Percentiles rank a stretch among this genome's conserved stretches.
These are phyloP conservation scores for Leptographium wingfieldii DNA, from an alignment of 2,329 filamentous ascomycete genomes.

Conservation along the genomic window DNA sequence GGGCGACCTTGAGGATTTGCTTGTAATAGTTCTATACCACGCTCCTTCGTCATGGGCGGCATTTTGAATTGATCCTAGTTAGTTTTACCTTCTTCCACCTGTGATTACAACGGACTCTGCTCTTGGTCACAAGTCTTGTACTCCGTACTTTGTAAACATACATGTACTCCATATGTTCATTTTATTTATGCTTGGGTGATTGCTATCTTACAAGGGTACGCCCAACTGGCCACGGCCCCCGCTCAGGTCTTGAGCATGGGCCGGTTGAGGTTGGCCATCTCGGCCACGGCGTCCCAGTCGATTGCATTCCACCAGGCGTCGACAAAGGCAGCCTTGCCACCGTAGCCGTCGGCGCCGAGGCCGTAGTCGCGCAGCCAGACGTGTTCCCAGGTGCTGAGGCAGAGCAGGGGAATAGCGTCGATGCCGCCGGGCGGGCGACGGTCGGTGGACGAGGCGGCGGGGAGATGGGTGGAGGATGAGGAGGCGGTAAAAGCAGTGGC, in stretches of 20 bases:
- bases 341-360: slow-evolving; percentile 40
- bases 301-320: slow-evolving; percentile 79
- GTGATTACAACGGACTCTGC: not conserved
- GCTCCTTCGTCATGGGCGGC: slow-evolving; percentile 11
- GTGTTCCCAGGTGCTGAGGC: slow-evolving; percentile 95
- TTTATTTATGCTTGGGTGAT: slow-evolving; percentile 9
- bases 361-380: slow-evolving; percentile 77
- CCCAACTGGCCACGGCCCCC: too few species aligned
- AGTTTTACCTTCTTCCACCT: not conserved
- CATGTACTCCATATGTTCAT: not conserved
- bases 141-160: not conserved
- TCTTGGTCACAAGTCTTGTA: not conserved
- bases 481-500: not conserved
- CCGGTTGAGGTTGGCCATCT: slow-evolving; percentile 21
- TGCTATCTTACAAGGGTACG: slow-evolving; percentile 9
- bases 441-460: slow-evolving; percentile 8
- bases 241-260: slow-evolving; percentile 10
- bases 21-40: slow-evolving; percentile 9
- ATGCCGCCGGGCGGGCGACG: slow-evolving; percentile 51
- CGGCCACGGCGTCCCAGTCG: slow-evolving; percentile 66
- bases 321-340: slow-evolving; percentile 64
- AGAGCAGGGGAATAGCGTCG: slow-evolving; percentile 65
- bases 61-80: slow-evolving; percentile 4
- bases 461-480: not conserved
- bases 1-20: not conserved